Conservation (phyloP, 2,329 filamentous ascomycete genomes). For the Neospermospora avenae region DNA sequence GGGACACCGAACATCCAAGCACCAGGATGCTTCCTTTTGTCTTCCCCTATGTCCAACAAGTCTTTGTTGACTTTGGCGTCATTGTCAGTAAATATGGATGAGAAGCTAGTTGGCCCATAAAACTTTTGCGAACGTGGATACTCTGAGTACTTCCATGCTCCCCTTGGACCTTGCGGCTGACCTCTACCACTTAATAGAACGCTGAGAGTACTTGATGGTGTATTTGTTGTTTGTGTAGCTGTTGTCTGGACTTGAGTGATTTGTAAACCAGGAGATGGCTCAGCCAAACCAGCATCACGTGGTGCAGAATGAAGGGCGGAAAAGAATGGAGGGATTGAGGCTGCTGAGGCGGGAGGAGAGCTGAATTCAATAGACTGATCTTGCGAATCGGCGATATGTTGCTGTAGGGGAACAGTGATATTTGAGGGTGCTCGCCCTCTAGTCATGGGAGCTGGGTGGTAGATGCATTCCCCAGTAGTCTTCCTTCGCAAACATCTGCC, state of each 20-base stretch:
- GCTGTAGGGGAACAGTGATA: neutral
- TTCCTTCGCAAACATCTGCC: slow-evolving; percentile 29
- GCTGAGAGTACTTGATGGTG: neutral
- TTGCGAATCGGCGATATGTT: neutral
- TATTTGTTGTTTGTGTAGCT: neutral
- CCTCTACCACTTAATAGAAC: neutral
- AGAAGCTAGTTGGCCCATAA: slow-evolving; percentile 31
- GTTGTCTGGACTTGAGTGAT: neutral
- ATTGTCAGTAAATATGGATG: slow-evolving; percentile 30
- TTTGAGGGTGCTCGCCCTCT: slow-evolving; percentile 11
- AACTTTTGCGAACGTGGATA: slow-evolving; percentile 26
- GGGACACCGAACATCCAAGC: slow-evolving; percentile 28
- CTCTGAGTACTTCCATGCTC: slow-evolving; percentile 21
- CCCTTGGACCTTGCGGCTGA: slow-evolving; percentile 12
- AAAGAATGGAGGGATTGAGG: neutral
- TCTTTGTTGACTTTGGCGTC: slow-evolving; percentile 19
- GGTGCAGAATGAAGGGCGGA: neutral
- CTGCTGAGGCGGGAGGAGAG: neutral
- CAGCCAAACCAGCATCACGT: neutral
- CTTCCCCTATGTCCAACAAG: slow-evolving; percentile 28
- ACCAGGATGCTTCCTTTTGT: slow-evolving; percentile 27
- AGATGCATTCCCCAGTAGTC: slow-evolving; percentile 27
- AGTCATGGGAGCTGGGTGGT: slow-evolving; percentile 32
- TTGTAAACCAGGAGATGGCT: neutral
- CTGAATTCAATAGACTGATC: neutral